Percentiles rank a stretch among this genome's conserved stretches.
phyloP scores from a whole-genome alignment of 73 alveolate genomes.

The Stentor roeselii region DNA sequence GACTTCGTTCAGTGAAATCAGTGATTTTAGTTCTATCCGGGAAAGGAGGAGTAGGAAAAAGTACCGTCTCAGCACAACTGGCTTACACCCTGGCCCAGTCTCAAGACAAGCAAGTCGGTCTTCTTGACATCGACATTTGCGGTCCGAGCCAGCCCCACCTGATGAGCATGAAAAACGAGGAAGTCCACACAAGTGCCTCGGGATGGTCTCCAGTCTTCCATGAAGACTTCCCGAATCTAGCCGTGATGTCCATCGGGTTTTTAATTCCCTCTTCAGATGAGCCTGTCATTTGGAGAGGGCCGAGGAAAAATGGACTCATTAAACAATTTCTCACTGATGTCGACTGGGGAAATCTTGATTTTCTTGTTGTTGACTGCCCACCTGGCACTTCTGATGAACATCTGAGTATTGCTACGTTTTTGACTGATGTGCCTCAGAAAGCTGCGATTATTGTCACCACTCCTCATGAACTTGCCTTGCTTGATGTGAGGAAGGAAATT shows the following conservation, averaged over 20 bases:
- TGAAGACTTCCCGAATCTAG: constrained; percentile 88
- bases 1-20: constrained; percentile 77
- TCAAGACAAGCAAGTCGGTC: constrained; percentile 78
- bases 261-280: constrained; percentile 69
- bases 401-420: constrained; percentile 82
- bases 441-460: constrained; percentile 97
- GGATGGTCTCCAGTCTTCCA: constrained; percentile 99
- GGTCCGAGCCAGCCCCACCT: constrained; percentile 98
- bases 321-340: constrained; percentile 98
- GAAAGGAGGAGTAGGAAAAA: constrained; percentile 99
- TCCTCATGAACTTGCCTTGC: constrained; percentile 97
- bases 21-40: constrained; percentile 92
- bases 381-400: constrained; percentile 99
- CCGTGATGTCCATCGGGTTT: constrained; percentile 99
- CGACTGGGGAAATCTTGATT: constrained; percentile 98
- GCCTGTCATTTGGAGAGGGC: constrained; percentile 83
- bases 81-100: constrained; percentile 79
- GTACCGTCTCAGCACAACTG: constrained; percentile 96
- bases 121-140: constrained; percentile 96
- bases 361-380: constrained; percentile 98
- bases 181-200: constrained; percentile 86
- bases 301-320: constrained; percentile 91
- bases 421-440: constrained; percentile 53
- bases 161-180: constrained; percentile 92
- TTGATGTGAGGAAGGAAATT: constrained; percentile 98